phyloP scores from a whole-genome alignment of 2,329 filamentous ascomycete species.

The Aspergillus aculeatus region DNA sequence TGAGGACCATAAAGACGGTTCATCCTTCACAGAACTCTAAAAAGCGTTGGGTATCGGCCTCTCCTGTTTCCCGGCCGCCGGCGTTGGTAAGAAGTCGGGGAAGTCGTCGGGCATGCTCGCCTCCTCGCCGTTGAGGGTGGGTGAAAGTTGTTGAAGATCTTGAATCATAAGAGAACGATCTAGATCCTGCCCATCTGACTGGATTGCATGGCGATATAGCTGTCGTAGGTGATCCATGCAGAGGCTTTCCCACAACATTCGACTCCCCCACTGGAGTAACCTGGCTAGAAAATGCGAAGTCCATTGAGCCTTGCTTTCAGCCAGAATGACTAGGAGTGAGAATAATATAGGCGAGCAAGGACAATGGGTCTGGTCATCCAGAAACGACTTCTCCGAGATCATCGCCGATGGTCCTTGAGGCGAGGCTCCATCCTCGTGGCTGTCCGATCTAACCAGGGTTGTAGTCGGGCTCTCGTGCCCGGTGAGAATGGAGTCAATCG shows the following conservation, averaged over 20 bases:
- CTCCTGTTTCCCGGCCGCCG: neutral
- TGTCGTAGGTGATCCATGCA: neutral
- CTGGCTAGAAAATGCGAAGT: neutral
- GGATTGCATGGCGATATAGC: neutral
- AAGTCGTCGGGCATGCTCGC: too few relatives aligned
- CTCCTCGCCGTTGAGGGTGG: neutral
- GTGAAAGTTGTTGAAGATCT: neutral
- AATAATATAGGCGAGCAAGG: neutral
- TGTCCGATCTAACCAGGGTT: too few relatives aligned
- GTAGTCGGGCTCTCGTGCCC: too few relatives aligned
- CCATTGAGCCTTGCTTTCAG: neutral
- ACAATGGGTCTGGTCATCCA: neutral
- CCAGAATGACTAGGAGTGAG: neutral
- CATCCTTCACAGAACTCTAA: neutral
- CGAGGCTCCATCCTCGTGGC: too few relatives aligned
- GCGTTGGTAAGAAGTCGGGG: too few relatives aligned
- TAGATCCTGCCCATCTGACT: neutral
- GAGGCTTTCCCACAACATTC: neutral
- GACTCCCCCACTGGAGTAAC: neutral
- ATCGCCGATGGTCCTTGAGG: too few relatives aligned
- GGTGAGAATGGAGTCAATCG: too few relatives aligned
- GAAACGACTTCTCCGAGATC: too few relatives aligned
- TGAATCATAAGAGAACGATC: neutral
- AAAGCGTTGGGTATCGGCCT: neutral
- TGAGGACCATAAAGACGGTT: neutral